Base-by-base conservation (phyloP, 1,284 basidiomycete species). In the Boletus sp. region DNA sequence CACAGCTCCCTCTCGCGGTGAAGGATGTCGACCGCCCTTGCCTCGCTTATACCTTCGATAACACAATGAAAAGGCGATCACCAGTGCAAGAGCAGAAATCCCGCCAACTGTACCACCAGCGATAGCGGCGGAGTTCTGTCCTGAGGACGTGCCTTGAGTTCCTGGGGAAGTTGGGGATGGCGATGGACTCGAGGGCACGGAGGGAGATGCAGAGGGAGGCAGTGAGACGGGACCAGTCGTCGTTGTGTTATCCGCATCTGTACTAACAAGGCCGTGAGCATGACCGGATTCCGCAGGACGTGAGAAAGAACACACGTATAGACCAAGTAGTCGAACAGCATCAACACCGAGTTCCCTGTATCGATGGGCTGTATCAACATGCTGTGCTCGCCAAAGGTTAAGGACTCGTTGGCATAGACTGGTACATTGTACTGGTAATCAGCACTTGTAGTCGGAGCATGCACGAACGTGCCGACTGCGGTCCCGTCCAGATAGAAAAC, bases 281-380 rank as follows among this genome's bases (percentile, higher is more conserved):
- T 10, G 1, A 0, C 1, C 4, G 2, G 3, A 0, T 1, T n/a
- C n/a, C n/a, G 9, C 14, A n/a, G 22, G 8, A 44, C 3, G 5
- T 16, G 22, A 33, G 14, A 27, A 8, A 26, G 16, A 3, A 47
- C 56, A 2, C 12, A 55, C 55, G 27, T 52, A 12, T 57, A 57
- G 19, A 57, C 34, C 8, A 55, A 19, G 23, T 59, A 57, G 8
- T 57, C 55, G 5, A 59, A 57, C 8, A 59, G 12, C 1, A 56
- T 47, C 13, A 57, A 49, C 16, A 48, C 14, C 4, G 30, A 13
- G 4, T 25, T 17, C 13, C 14, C 20, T 0, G 32, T 3, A 14
- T 27, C 22, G 5, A 12, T 12, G 7, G 34, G 34, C 4, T 29
- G 13, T 25, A 60, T 33, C 8, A 6, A 4, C 48, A 60, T 46